Evolutionary conservation across 768 basidiomycete genomes (phyloP).

Genomic region (Tricholoma saponaceum): DNA sequence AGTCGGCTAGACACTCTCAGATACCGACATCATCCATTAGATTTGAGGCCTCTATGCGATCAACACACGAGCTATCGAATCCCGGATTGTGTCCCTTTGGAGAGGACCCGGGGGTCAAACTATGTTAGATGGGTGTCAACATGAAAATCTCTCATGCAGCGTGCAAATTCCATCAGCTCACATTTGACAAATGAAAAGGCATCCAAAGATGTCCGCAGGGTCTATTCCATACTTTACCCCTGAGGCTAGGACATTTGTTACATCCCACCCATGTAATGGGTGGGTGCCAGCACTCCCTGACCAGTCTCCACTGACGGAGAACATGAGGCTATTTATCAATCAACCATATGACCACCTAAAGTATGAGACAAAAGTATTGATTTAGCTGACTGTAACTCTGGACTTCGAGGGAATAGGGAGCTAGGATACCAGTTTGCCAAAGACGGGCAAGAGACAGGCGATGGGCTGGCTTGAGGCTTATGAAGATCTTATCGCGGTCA

Average conservation of each 20-base stretch:
- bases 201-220: slow-evolving; percentile 34
- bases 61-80: slow-evolving; percentile 33
- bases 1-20: slow-evolving; percentile 27
- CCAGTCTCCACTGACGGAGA: slow-evolving; percentile 42
- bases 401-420: slow-evolving; percentile 32
- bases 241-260: slow-evolving; percentile 33
- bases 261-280: slow-evolving; percentile 47
- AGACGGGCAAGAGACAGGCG: slow-evolving; percentile 31
- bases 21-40: slow-evolving; percentile 30
- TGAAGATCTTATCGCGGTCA: slow-evolving; percentile 36
- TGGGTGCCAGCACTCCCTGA: slow-evolving; percentile 33
- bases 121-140: slow-evolving; percentile 37
- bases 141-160: slow-evolving; percentile 29
- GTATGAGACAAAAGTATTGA: slow-evolving; percentile 21
- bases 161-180: slow-evolving; percentile 33
- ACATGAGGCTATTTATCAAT: slow-evolving; percentile 32
- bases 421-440: slow-evolving; percentile 35
- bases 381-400: slow-evolving; percentile 33
- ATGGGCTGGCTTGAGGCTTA: slow-evolving; percentile 36
- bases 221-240: slow-evolving; percentile 33
- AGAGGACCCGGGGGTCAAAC: slow-evolving; percentile 38
- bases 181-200: slow-evolving; percentile 41
- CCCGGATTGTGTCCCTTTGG: slow-evolving; percentile 36
- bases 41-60: slow-evolving; percentile 35
- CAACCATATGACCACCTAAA: neutral